Evolutionary conservation across 164 flowering plant genomes (phyloP).

Genomic region (Kalanchoe fedtschenkoi): DNA sequence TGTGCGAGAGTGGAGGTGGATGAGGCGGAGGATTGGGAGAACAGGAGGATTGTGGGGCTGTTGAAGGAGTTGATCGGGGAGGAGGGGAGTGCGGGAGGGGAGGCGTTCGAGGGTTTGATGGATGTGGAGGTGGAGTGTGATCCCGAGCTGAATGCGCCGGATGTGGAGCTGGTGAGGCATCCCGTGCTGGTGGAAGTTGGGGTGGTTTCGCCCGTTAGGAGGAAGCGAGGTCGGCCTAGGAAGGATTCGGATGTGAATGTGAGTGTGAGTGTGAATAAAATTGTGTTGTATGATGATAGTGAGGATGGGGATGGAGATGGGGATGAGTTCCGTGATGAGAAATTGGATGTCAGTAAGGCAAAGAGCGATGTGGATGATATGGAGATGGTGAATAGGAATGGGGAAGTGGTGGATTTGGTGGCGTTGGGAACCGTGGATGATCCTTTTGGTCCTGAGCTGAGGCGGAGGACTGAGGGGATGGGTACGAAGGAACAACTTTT

Average conservation of each 20-base stretch:
- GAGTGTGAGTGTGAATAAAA: background rate
- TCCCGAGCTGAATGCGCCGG: conserved; percentile 7
- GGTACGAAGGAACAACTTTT: conserved; percentile 36
- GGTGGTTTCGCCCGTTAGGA: conserved; percentile 7
- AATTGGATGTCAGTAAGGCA: background rate
- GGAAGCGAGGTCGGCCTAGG: conserved; percentile 27
- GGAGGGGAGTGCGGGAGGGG: background rate
- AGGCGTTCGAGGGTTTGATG: background rate
- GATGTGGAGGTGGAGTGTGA: conserved; percentile 10
- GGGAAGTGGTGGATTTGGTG: conserved; percentile 34
- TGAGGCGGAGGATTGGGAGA: conserved; percentile 32
- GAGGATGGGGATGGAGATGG: background rate
- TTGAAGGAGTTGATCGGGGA: conserved; percentile 36
- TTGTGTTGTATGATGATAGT: conserved; percentile 1
- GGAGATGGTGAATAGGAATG: conserved; percentile 33
- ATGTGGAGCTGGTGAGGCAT: conserved; percentile 5
- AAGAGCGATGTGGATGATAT: conserved; percentile 14
- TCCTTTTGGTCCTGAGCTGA: conserved; percentile 42
- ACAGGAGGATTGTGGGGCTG: conserved; percentile 27
- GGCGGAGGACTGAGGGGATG: conserved; percentile 46
- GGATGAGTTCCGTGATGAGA: background rate
- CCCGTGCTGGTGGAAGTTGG: conserved; percentile 10
- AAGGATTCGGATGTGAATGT: conserved; percentile 11
- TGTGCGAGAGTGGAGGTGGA: conserved; percentile 8
- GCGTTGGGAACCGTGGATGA: conserved; percentile 35